phyloP scores from a whole-genome alignment of 2,329 filamentous ascomycete genomes.

The Aspergillus hiratsukae region DNA sequence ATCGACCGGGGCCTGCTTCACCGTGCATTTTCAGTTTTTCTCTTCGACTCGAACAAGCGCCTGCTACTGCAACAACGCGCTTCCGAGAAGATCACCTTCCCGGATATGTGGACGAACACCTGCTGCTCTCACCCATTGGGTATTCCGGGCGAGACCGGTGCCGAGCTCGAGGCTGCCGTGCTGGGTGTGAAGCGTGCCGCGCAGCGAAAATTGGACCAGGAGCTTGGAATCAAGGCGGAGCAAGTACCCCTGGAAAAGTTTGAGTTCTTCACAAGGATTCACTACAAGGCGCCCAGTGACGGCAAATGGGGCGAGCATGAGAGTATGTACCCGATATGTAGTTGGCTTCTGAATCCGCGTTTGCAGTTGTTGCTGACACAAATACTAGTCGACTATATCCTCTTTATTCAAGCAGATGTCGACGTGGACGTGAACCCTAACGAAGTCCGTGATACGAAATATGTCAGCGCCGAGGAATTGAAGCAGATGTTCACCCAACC shows the following conservation, averaged over 20 bases:
- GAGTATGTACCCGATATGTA: conserved; percentile 55
- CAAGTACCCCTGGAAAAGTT: conserved; percentile 92
- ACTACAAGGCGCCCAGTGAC: conserved; percentile 95
- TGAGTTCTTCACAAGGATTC: conserved; percentile 90
- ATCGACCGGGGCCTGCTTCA: conserved; percentile 94
- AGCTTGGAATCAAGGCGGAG: conserved; percentile 82
- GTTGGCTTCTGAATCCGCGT: neutral
- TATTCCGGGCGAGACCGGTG: conserved; percentile 85
- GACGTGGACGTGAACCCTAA: conserved; percentile 73
- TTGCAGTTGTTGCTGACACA: conserved; percentile 12
- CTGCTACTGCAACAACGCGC: conserved; percentile 94
- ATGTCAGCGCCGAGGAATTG: conserved; percentile 76
- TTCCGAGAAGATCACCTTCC: conserved; percentile 96
- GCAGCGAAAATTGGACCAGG: conserved; percentile 88
- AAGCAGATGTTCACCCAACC: conserved; percentile 81
- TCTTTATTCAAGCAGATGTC: conserved; percentile 94
- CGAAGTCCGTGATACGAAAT: conserved; percentile 80
- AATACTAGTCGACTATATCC: conserved; percentile 83
- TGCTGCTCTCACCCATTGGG: conserved; percentile 97
- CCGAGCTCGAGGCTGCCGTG: conserved; percentile 72
- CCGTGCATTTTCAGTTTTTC: conserved; percentile 95
- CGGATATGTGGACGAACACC: conserved; percentile 99
- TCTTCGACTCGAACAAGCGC: conserved; percentile 91
- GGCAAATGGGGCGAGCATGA: conserved; percentile 99
- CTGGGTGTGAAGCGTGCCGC: conserved; percentile 87